These are phyloP conservation scores for Gyromitra esculenta DNA, from an alignment of 2,329 filamentous ascomycete genomes.

Conservation along the genomic window DNA sequence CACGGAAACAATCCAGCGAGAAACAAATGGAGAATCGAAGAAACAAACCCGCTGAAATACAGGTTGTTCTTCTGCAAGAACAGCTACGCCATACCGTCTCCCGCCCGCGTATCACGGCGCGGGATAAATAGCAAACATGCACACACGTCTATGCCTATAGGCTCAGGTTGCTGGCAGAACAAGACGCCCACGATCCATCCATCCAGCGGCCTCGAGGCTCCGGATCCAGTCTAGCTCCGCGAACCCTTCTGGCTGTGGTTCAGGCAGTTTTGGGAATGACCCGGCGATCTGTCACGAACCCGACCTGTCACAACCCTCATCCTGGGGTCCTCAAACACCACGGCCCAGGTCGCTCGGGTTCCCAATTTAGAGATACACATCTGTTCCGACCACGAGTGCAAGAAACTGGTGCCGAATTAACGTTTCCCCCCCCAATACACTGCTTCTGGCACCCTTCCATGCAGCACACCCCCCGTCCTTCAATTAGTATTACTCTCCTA, in stretches of 20 bases:
- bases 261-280: slow-evolving; percentile 35
- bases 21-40: slow-evolving; percentile 16
- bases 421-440: slow-evolving; percentile 3
- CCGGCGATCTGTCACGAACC: slow-evolving; percentile 45
- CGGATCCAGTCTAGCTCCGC: slow-evolving; percentile 31
- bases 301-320: slow-evolving; percentile 48
- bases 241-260: slow-evolving; percentile 20
- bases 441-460: slow-evolving; percentile 9
- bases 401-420: slow-evolving; percentile 14
- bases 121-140: not conserved
- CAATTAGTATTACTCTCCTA: not conserved
- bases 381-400: slow-evolving; percentile 1
- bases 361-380: slow-evolving; percentile 20
- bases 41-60: slow-evolving; percentile 19
- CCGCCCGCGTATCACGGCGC: not conserved
- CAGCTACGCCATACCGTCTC: not conserved
- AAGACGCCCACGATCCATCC: not conserved
- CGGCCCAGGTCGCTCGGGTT: slow-evolving; percentile 23
- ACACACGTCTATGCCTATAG: not conserved
- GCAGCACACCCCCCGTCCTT: not conserved
- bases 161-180: not conserved
- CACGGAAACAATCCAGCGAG: not conserved
- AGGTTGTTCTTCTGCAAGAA: not conserved
- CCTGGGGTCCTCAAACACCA: slow-evolving; percentile 2
- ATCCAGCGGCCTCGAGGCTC: not conserved